phyloP scores from a whole-genome alignment of 768 basidiomycete genomes.

The Boletus tylopilopsis region DNA sequence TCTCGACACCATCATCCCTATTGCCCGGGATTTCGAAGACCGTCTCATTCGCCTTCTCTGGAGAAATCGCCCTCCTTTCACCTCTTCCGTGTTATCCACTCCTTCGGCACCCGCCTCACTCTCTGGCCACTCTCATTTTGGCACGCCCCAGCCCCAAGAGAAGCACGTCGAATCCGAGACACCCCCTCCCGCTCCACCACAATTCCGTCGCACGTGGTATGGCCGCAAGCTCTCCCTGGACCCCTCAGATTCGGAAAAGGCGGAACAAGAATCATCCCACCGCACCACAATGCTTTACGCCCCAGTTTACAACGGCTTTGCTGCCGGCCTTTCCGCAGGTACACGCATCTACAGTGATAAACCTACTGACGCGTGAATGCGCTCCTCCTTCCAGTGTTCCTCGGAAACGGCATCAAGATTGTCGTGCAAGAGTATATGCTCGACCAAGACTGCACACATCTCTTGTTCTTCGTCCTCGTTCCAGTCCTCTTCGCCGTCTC shows the following conservation, averaged over 20 bases:
- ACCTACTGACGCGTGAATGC: neutral
- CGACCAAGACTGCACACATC: slow-evolving; percentile 42
- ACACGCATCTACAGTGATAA: neutral
- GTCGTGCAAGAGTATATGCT: slow-evolving; percentile 52
- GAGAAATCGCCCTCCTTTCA: slow-evolving; percentile 34
- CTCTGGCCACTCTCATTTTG: slow-evolving; percentile 36
- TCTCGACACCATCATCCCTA: slow-evolving; percentile 66
- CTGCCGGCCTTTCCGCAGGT: slow-evolving; percentile 27
- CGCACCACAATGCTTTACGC: slow-evolving; percentile 26
- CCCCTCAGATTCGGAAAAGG: slow-evolving; percentile 30
- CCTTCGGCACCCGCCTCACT: slow-evolving; percentile 32
- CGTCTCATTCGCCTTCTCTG: slow-evolving; percentile 56
- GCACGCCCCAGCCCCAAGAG: slow-evolving; percentile 13
- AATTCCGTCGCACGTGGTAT: slow-evolving; percentile 55
- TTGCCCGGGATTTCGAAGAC: slow-evolving; percentile 49
- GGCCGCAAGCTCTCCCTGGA: slow-evolving; percentile 47
- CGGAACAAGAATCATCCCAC: slow-evolving; percentile 2
- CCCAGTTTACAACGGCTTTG: slow-evolving; percentile 25
- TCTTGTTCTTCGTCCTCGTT: slow-evolving; percentile 37
- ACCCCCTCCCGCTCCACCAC: slow-evolving; percentile 25
- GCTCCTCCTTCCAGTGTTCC: slow-evolving; percentile 44
- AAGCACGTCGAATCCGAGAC: slow-evolving; percentile 13
- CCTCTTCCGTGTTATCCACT: slow-evolving; percentile 23
- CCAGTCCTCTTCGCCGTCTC: slow-evolving; percentile 47
- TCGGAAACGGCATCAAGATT: slow-evolving; percentile 60